Conservation (phyloP, 192 early-diverging fungal genomes). For the Coemansia sp. region DNA sequence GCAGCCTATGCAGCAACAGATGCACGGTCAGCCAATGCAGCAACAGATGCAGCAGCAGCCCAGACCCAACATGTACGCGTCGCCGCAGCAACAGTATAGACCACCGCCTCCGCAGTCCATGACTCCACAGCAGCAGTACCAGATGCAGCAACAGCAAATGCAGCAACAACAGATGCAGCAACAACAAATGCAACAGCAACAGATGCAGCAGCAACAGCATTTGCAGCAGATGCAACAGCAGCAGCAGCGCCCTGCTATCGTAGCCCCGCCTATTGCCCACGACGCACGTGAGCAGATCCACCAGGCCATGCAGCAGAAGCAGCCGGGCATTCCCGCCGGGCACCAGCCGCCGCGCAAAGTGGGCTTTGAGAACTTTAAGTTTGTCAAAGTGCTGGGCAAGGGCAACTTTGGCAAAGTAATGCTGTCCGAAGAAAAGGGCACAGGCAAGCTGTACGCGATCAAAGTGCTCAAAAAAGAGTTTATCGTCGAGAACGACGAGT, state of each 20-base stretch:
- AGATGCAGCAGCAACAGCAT: conserved; percentile 19
- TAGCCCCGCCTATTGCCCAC: conserved; percentile 10
- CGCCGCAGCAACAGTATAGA: conserved; percentile 17
- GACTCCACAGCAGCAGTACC: conserved; percentile 11
- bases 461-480: conserved; percentile 98
- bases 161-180: conserved; percentile 20
- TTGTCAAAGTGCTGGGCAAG: conserved; percentile 93
- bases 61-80: conserved; percentile 16
- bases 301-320: conserved; percentile 46
- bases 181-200: conserved; percentile 9
- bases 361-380: conserved; percentile 89
- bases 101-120: neutral
- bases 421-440: conserved; percentile 88
- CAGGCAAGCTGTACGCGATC: conserved; percentile 86
- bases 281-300: conserved; percentile 43
- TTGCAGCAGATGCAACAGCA: conserved; percentile 9
- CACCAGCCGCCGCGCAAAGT: conserved; percentile 62
- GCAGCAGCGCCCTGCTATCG: neutral
- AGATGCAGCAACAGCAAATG: conserved; percentile 14
- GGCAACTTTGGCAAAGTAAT: conserved; percentile 99
- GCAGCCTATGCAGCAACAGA: conserved; percentile 31
- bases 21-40: conserved; percentile 11
- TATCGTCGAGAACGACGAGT: conserved; percentile 98
- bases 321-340: conserved; percentile 5
- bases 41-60: conserved; percentile 17